Base-by-base conservation (phyloP, 2,329 filamentous ascomycete species). In the Aspergillus quadrilineatus region DNA sequence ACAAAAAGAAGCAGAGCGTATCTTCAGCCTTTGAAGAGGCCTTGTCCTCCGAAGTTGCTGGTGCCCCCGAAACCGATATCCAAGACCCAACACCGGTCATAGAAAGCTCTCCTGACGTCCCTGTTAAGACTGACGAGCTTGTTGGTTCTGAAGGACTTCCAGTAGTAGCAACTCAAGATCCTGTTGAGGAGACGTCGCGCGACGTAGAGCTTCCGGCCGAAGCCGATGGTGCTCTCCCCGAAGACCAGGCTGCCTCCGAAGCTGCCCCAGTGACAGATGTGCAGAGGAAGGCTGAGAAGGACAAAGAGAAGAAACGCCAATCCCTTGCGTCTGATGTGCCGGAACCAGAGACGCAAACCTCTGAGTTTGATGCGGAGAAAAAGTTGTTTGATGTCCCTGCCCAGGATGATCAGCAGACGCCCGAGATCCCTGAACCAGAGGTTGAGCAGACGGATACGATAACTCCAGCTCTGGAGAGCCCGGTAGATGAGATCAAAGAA, bases 251-350 rank as follows among this genome's bases (percentile, higher is more conserved):
- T 37, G 36, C 37, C 2, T 6, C 53, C 14, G 57, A 59, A 50
- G 45, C 57, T 22, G 26, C 49, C 14, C 53, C 53, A 2, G 59
- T 67, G 60, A 66, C 63, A 8, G 46, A 61, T 4, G 62, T 63
- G 17, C 61, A 64, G 34, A 68, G 62, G 45, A 67, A 69, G 60
- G 64, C 61, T 1, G 65, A 62, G 56, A 69, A 68, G 41, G 63
- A 66, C 9, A 67, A 62, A 54, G 67, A 58, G 22, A 61, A 63
- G 53, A 60, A 60, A 39, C 52, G 53, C 14, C 55, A 60, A 8
- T 62, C 57, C 3, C 44, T 37, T 10, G 22, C 43, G 5, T 2
- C 15, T 6, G 53, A 54, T 17, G 56, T 58, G 12, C 6, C 43
- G 4, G 56, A 60, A 12, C 10, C 43, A 4, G 17, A 29, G n/a